Conservation (phyloP, 2,329 filamentous ascomycete genomes). For the Fusarium graminum region DNA sequence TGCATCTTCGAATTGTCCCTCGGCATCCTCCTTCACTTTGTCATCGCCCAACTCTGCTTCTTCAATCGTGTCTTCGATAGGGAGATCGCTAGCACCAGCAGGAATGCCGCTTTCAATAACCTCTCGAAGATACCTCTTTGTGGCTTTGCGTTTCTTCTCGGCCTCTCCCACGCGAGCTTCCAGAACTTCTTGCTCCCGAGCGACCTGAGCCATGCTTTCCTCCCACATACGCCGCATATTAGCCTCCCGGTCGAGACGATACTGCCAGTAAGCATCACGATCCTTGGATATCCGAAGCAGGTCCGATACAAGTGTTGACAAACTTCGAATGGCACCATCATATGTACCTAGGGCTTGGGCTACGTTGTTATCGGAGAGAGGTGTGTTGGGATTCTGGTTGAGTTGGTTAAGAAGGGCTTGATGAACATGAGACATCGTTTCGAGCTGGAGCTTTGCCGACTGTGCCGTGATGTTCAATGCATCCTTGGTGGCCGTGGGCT, state of each 20-base stretch:
- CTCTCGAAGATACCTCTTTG: conserved; percentile 90
- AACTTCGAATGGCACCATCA: conserved; percentile 87
- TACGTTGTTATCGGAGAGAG: conserved; percentile 82
- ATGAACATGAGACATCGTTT: conserved; percentile 88
- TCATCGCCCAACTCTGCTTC: conserved; percentile 51
- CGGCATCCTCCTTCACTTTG: conserved; percentile 37
- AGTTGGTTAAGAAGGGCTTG: conserved; percentile 80
- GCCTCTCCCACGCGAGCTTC: conserved; percentile 90
- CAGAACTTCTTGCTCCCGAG: conserved; percentile 90
- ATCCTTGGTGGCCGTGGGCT: conserved; percentile 83
- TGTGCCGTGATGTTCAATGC: conserved; percentile 98
- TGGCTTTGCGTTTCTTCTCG: conserved; percentile 88
- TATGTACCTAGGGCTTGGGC: conserved; percentile 86
- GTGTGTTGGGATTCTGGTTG: conserved; percentile 74
- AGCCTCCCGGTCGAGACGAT: conserved; percentile 88
- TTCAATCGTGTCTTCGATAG: conserved; percentile 48
- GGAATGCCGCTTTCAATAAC: conserved; percentile 72
- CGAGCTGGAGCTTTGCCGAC: conserved; percentile 91
- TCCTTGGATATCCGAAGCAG: conserved; percentile 93
- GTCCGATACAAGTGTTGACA: conserved; percentile 87
- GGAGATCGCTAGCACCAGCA: conserved; percentile 47
- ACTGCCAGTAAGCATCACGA: conserved; percentile 97
- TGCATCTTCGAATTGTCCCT: conserved; percentile 45
- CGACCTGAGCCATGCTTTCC: conserved; percentile 98
- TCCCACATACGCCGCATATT: conserved; percentile 98